Evolutionary conservation across 441 rosid genomes (phyloP).

Genomic region (Breynia disticha): DNA sequence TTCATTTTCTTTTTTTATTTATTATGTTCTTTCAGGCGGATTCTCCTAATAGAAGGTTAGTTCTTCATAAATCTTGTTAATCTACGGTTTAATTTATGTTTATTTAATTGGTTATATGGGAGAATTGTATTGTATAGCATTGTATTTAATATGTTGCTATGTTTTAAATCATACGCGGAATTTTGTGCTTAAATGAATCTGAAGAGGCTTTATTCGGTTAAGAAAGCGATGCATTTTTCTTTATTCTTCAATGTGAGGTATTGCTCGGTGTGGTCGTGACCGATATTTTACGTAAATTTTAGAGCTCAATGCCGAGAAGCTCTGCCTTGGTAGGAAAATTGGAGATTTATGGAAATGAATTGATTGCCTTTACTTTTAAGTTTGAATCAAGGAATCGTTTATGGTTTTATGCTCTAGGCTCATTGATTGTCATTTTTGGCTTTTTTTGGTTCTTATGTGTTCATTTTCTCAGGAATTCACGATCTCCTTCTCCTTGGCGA

Average conservation of each 20-base stretch:
- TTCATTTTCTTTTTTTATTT: neutral
- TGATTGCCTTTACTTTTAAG: neutral
- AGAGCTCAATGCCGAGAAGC: too few species aligned
- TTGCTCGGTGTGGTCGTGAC: too few species aligned
- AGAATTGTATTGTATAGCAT: neutral
- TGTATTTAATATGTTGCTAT: too few species aligned
- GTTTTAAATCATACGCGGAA: too few species aligned
- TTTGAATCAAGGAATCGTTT: neutral
- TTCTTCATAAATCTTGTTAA: neutral
- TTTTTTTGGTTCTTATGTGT: neutral
- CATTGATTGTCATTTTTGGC: neutral
- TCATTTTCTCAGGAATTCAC: slow-evolving; percentile 39
- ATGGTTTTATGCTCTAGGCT: neutral
- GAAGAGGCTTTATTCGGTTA: too few species aligned
- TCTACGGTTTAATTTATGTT: neutral
- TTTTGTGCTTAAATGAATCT: too few species aligned
- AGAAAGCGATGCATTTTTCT: too few species aligned
- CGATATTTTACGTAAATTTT: too few species aligned
- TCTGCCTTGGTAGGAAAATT: neutral
- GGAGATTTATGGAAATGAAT: neutral
- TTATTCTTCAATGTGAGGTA: too few species aligned
- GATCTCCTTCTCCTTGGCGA: slow-evolving; percentile 66
- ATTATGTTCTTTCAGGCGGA: slow-evolving; percentile 38
- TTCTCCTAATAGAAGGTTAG: slow-evolving; percentile 44
- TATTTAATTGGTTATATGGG: neutral